Base-by-base conservation (phyloP, 371 early-diverging fungal species). In the Coemansia sp. region DNA sequence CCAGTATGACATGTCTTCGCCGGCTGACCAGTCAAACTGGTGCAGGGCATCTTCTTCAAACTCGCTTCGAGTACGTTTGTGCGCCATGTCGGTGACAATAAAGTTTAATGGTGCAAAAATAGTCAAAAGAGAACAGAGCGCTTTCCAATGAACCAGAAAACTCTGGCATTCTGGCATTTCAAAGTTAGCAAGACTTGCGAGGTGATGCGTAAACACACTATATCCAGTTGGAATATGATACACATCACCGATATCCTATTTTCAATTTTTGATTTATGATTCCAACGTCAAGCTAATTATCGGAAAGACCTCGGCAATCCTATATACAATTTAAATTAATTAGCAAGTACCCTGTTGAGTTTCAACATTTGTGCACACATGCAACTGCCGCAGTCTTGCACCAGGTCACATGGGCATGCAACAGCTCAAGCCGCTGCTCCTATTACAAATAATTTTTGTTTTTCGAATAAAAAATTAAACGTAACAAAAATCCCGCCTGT, bases 11-110 rank as follows among this genome's bases (percentile, higher is more conserved):
- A 68, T 40, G 29, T 57, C 67, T 4, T 66, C 68, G 31, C 68
- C 57, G 2, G 50, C 26, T 8, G 68, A 65, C 68, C 66, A 68
- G 57, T 64, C 68, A 45, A 65, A 64, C 47, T 64, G 64, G 48
- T 29, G 13, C 40, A 58, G 21, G 14, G 39, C 4, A 24, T 58
- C 58, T 21, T 21, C 39, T 21, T 58, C 58, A 34, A 42, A 34
- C 5, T 56, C 57, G 21, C 21, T 47, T 18, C 48, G 54, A 45
- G 37, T 64, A 42, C 64, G 64, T 24, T 57, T 64, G 48, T 14
- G 31, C 18, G 55, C 18, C 64, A 64, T 64, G 58, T 14, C 16
- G 18, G 14, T 24, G 21, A 37, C 10, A 37, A 37, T 37, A 37
- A 37, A 37, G 11, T 37, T 37, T 11, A 37, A 37, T 37, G 0